phyloP scores from a whole-genome alignment of 1,284 basidiomycete species.

The Malassezia yamatoensis region DNA sequence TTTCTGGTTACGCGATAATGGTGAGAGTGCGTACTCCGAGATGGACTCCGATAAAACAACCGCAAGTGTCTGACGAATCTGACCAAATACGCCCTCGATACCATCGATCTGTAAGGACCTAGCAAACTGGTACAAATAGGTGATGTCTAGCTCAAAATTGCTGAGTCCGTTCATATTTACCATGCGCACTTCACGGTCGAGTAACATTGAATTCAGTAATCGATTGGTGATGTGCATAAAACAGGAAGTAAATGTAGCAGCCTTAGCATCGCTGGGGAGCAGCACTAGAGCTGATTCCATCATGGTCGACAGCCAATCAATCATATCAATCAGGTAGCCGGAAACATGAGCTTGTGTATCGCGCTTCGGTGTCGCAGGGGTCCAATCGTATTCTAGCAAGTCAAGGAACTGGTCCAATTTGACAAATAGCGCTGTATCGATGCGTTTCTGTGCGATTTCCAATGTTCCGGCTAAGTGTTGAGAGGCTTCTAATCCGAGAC shows the following conservation, averaged over 20 bases:
- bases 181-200: slow-evolving; percentile 17
- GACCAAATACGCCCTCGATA: slow-evolving; percentile 4
- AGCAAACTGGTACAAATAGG: slow-evolving; percentile 25
- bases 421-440: slow-evolving; percentile 70
- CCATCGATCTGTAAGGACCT: slow-evolving; percentile 9
- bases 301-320: slow-evolving; percentile 91
- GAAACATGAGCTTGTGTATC: slow-evolving; percentile 55
- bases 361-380: slow-evolving; percentile 51
- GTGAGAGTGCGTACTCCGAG: slow-evolving; percentile 61
- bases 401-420: slow-evolving; percentile 97
- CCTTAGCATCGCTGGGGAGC: slow-evolving; percentile 63
- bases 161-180: slow-evolving; percentile 14
- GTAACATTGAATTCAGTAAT: slow-evolving; percentile 59
- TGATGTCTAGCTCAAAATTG: slow-evolving; percentile 22
- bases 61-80: slow-evolving; percentile 59
- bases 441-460: slow-evolving; percentile 62
- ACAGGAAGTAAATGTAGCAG: slow-evolving; percentile 74
- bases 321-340: slow-evolving; percentile 84
- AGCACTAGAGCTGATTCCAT: slow-evolving; percentile 84
- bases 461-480: slow-evolving; percentile 64
- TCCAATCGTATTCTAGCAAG: slow-evolving; percentile 88
- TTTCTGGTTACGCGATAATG: slow-evolving; percentile 11
- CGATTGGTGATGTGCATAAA: slow-evolving; percentile 73
- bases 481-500: slow-evolving; percentile 61
- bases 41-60: slow-evolving; percentile 64